Percentiles rank a stretch among this genome's conserved stretches.
phyloP scores from a whole-genome alignment of 495 filamentous ascomycete genomes.

The Penicillium crystallinum region DNA sequence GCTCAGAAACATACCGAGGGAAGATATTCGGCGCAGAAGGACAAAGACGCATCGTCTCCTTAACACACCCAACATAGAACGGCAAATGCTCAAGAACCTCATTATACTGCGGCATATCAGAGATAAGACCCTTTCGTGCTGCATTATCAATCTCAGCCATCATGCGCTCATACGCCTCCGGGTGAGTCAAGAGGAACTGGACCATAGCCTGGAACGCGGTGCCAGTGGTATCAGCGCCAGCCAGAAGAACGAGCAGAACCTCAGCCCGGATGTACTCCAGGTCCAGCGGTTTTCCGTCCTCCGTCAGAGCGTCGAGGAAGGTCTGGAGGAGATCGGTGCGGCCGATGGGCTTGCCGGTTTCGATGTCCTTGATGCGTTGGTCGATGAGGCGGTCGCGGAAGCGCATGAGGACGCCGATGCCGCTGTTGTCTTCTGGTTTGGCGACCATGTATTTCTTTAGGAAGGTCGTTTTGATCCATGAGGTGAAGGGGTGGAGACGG shows the following conservation, averaged over 20 bases:
- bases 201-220: conserved; percentile 52
- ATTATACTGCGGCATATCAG: conserved; percentile 34
- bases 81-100: conserved; percentile 42
- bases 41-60: conserved; percentile 51
- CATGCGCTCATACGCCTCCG: conserved; percentile 45
- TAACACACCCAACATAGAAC: conserved; percentile 46
- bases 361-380: conserved; percentile 31
- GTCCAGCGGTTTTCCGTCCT: conserved; percentile 43
- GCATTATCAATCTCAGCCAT: conserved; percentile 53
- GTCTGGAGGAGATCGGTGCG: conserved; percentile 27
- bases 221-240: conserved; percentile 61
- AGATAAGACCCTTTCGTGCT: conserved; percentile 34
- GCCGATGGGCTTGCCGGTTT: conserved; percentile 20
- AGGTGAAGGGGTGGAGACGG: conserved; percentile 50
- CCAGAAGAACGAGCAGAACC: conserved; percentile 51
- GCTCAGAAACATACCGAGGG: conserved; percentile 42
- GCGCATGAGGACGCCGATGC: conserved; percentile 40
- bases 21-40: conserved; percentile 48
- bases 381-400: conserved; percentile 47
- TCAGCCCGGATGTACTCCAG: conserved; percentile 51
- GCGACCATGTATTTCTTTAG: conserved; percentile 53
- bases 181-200: conserved; percentile 45
- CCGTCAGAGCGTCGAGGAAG: conserved; percentile 40
- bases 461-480: conserved; percentile 47
- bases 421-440: conserved; percentile 45